Conservation (phyloP, 345 rosid species). For the Lepidium aucheri region DNA sequence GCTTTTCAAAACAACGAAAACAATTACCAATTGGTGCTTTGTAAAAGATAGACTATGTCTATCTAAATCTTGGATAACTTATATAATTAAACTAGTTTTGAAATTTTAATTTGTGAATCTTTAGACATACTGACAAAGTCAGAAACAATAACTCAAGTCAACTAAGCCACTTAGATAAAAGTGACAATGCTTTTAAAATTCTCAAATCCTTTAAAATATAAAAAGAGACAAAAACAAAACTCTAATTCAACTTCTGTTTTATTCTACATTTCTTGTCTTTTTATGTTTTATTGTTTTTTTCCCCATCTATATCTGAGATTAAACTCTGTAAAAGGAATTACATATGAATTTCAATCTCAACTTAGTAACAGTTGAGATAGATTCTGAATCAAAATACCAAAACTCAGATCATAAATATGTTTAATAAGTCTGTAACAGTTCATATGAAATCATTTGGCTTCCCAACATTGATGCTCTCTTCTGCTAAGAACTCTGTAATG, state of each 20-base stretch:
- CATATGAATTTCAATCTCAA: not conserved
- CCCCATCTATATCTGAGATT: not conserved
- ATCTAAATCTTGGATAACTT: not conserved
- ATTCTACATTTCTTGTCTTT: not conserved
- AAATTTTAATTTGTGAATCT: not conserved
- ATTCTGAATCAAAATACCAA: not conserved
- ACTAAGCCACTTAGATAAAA: not conserved
- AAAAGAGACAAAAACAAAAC: conserved; percentile 10
- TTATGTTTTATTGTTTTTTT: not conserved
- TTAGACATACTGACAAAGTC: not conserved
- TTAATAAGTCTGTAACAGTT: not conserved
- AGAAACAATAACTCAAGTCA: not conserved
- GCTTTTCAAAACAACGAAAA: no score
- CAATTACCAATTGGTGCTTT: no score
- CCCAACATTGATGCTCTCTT: conserved; percentile 53
- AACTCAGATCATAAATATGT: not conserved
- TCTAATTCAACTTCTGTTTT: not conserved
- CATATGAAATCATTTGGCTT: conserved; percentile 51
- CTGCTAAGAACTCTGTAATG: conserved; percentile 49
- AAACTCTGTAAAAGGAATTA: not conserved
- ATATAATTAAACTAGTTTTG: not conserved
- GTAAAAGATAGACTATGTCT: no score
- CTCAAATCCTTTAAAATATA: not conserved
- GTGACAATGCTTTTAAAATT: not conserved
- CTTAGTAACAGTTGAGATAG: not conserved